Base-by-base conservation (phyloP, 2,329 filamentous ascomycete genomes). In the Fusarium odoratissimum region DNA sequence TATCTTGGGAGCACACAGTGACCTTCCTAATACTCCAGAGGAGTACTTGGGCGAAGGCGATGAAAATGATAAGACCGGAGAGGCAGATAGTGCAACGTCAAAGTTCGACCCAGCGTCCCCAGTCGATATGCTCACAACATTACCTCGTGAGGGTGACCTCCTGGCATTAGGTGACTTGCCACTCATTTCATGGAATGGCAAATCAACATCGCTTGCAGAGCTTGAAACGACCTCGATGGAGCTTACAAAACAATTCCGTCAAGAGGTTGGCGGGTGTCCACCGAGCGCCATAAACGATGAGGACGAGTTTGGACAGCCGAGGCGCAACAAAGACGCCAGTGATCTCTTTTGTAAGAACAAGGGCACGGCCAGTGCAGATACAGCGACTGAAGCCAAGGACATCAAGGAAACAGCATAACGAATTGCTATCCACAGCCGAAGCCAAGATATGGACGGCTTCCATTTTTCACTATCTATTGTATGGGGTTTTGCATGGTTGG, bases 1-100 rank as follows among this genome's bases (percentile, higher is more conserved):
- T 8, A 83, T 97, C 17, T 90, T 90, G n/a, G 92, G 91, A 1
- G 84, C 95, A 1, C 95, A 98, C 80, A 90, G 88, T 67, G 95
- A 98, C 73, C 83, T 97, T 9, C 91, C 90, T 66, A 88, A 89
- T 42, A 79, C 86, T 4, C 95, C 95, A 0, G 94, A 97, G 80
- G 95, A 91, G 76, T 91, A 89, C 68, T 75, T 81, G 13, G 75
- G 76, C 3, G 75, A 75, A 19, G 74, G 72, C 17, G 73, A 77
- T 35, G 65, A 72, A 23, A 71, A 76, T n/a, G 75, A 72, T 41
- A 67, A 75, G 58, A 74, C 78, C 44, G 69, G 74, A 17, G 80
- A 82, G 44, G 80, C 75, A 40, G 75, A 76, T 37, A 73, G 72
- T 25, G 57, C 81, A 8, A 78, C 68, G 5, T 62, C 62, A 9